phyloP scores from a whole-genome alignment of 2,329 filamentous ascomycete species.

The Cytospora piceae region DNA sequence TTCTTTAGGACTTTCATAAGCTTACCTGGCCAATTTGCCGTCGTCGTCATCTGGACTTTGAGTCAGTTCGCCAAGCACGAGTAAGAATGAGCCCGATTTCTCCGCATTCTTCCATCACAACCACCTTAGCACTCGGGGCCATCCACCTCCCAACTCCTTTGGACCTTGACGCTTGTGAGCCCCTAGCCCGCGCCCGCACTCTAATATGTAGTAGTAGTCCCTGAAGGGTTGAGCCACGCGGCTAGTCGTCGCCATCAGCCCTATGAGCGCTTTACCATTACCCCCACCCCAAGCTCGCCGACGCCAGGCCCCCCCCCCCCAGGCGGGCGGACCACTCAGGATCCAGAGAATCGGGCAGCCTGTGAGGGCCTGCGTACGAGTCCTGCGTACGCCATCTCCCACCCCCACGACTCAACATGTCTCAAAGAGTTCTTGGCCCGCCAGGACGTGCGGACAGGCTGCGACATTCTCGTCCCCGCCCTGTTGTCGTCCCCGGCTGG shows the following conservation, averaged over 20 bases:
- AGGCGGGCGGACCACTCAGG: constrained; percentile 18
- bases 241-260: constrained; percentile 19
- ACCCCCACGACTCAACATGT: background rate
- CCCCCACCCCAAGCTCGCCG: constrained; percentile 3
- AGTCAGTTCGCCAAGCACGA: constrained; percentile 10
- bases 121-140: background rate
- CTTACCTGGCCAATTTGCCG: constrained; percentile 10
- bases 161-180: constrained; percentile 1
- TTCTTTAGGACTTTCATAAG: background rate
- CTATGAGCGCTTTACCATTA: constrained; percentile 18
- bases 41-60: constrained; percentile 11
- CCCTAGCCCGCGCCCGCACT: background rate
- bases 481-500: background rate
- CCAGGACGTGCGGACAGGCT: constrained; percentile 7
- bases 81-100: background rate
- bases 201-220: background rate
- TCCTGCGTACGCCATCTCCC: constrained; percentile 17
- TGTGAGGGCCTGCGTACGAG: constrained; percentile 21
- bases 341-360: constrained; percentile 27
- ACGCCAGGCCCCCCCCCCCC: background rate
- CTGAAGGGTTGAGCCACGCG: background rate
- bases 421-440: background rate
- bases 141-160: background rate
- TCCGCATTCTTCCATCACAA: constrained; percentile 7
- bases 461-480: constrained; percentile 8